Evolutionary conservation across 106 monocot species (phyloP), one percentile per base, ranked within the genome.

Genomic region (Iris macrosiphon): DNA sequence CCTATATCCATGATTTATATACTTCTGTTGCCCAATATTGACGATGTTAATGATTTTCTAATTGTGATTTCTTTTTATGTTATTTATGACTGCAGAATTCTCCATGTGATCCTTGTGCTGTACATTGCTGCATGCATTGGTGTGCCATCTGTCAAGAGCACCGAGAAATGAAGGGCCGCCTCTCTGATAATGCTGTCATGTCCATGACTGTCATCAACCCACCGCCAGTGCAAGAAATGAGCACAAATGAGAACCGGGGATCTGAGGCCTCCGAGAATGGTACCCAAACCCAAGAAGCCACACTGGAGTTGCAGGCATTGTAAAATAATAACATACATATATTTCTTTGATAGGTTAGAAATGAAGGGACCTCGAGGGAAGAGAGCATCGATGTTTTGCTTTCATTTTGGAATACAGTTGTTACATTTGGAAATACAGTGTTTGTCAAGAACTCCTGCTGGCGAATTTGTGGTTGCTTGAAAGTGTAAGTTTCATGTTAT

Each of bases 61-160:
- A n/a, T 4, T n/a, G 6, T 65, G 2, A 40, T 8, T 18, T 40
- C 15, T 43, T 4, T 43, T 43, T 43, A 4, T 17, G 18, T 19
- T 16, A 21, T 13, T 2, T 25, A 8, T 57, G 37, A 21, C 24
- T 63, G 60, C 84, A 94, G 94, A 81, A 94, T 46, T 79, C 84
- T 49, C 94, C 94, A 28, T 94, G 94, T 62, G 88, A 94, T 53
- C 85, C 94, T 31, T 88, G 88, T 55, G 62, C 79, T 63, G 88
- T 94, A 23, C 94, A 94, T 54, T 94, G 94, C 65, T 94, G 88
- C 65, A 49, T 94, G 81, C 94, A 94, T 33, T 88, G 94, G 88
- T 88, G 94, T 47, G 88, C 94, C 4, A 66, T 81, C 31, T 94
- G 94, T 43, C 94, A 94, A 49, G 94, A 94, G 63, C 84, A 94